Percentiles rank a stretch among this genome's conserved stretches.
Evolutionary conservation across 176 grass and related monocot species (phyloP).

Genomic region (Carex parvula): DNA sequence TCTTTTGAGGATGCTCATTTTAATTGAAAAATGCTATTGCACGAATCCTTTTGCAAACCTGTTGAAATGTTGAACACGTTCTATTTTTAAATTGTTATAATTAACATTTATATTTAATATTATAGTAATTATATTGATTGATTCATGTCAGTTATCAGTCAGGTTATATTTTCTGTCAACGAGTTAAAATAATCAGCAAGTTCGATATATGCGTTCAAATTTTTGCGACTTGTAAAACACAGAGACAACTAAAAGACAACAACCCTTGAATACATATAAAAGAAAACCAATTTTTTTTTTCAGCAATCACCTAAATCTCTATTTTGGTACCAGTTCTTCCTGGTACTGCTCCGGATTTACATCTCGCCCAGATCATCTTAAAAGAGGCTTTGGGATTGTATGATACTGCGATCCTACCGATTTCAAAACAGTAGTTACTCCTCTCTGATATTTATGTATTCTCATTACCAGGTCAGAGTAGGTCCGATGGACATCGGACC

Average conservation of each 20-base stretch:
- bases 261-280: background rate
- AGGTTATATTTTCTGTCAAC: constrained; percentile 7
- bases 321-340: background rate
- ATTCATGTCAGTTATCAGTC: background rate
- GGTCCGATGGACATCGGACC: too few relatives aligned
- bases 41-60: background rate
- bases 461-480: too few relatives aligned
- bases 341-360: background rate
- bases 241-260: background rate
- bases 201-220: background rate
- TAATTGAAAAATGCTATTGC: background rate
- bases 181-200: background rate
- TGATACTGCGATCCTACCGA: too few relatives aligned
- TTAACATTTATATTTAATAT: background rate
- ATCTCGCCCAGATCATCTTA: background rate
- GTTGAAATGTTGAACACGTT: background rate
- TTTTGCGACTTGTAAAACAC: background rate
- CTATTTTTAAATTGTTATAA: background rate
- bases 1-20: background rate
- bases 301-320: background rate
- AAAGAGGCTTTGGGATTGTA: background rate
- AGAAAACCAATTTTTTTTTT: too few relatives aligned
- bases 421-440: too few relatives aligned
- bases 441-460: too few relatives aligned
- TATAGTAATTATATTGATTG: background rate